Evolutionary conservation across 805 yeast species (phyloP).

Genomic region (Metschnikowia santaceciliae): DNA sequence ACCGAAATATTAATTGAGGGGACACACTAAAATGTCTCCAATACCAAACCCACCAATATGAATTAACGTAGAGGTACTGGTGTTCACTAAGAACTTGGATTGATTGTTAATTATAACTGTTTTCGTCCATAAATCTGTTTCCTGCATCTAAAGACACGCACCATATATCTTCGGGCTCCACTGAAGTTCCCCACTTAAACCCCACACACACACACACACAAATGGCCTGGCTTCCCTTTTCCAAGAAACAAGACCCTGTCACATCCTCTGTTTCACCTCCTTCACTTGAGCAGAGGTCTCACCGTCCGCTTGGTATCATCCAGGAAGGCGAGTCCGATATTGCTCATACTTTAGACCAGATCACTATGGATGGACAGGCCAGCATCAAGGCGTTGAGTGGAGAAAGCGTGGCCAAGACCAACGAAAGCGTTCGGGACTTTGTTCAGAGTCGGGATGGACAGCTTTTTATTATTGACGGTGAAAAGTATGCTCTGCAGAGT

Average conservation of each 20-base stretch:
- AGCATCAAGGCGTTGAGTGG: slow-evolving; percentile 9
- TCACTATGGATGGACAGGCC: slow-evolving; percentile 12
- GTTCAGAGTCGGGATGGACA: slow-evolving; percentile 30
- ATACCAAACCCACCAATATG: too few relatives aligned
- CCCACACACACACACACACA: too few relatives aligned
- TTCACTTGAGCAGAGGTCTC: slow-evolving; percentile 17
- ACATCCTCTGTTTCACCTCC: neutral
- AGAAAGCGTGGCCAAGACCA: slow-evolving; percentile 11
- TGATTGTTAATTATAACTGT: too few relatives aligned
- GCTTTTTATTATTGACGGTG: slow-evolving; percentile 41
- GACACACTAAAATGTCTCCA: too few relatives aligned
- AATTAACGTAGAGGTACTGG: too few relatives aligned
- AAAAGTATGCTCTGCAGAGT: slow-evolving; percentile 33
- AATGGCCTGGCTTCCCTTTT: slow-evolving; percentile 18
- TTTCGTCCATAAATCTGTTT: too few relatives aligned
- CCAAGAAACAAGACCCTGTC: slow-evolving; percentile 3
- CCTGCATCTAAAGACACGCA: too few relatives aligned
- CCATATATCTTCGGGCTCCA: neutral
- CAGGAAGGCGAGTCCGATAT: slow-evolving; percentile 16
- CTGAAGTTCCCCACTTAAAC: neutral
- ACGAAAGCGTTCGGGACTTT: slow-evolving; percentile 27
- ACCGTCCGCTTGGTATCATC: slow-evolving; percentile 11
- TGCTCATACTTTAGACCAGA: slow-evolving; percentile 17
- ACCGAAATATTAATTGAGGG: too few relatives aligned
- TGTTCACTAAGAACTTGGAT: too few relatives aligned